Conservation (phyloP, 371 early-diverging fungal genomes). For the Actinomortierella ambigua region DNA sequence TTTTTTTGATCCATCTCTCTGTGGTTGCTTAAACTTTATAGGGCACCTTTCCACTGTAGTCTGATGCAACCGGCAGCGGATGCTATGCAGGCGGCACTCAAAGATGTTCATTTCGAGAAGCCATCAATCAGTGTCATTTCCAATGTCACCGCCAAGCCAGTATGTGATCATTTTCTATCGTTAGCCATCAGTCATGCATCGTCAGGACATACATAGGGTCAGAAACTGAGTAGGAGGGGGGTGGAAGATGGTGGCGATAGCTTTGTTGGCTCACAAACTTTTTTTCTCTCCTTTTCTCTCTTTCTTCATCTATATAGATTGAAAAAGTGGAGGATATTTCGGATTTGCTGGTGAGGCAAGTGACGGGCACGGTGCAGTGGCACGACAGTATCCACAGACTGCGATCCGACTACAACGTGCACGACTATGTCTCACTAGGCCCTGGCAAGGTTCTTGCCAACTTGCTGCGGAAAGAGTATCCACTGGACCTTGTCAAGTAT, state of each 20-base stretch:
- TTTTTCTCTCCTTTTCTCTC: not conserved
- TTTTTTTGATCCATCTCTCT: not conserved
- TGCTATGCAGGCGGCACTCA: constrained; percentile 74
- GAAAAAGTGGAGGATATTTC: constrained; percentile 65
- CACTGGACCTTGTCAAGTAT: constrained; percentile 70
- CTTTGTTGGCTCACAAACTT: too few species aligned
- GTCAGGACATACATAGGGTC: too few species aligned
- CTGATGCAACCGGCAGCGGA: constrained; percentile 88
- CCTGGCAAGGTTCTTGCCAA: constrained; percentile 91
- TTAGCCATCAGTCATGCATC: too few species aligned
- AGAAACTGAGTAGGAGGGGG: too few species aligned
- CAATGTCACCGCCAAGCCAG: constrained; percentile 89
- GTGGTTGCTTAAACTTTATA: constrained; percentile 13
- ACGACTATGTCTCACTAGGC: constrained; percentile 86
- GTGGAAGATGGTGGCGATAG: too few species aligned
- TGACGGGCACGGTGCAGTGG: constrained; percentile 91
- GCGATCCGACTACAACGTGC: constrained; percentile 75
- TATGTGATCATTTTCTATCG: constrained; percentile 47
- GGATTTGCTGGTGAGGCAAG: constrained; percentile 74
- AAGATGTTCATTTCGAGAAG: constrained; percentile 58
- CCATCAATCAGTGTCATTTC: constrained; percentile 87
- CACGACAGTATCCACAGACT: constrained; percentile 76
- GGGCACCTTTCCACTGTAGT: constrained; percentile 94
- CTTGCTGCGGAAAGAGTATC: constrained; percentile 86
- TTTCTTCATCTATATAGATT: constrained; percentile 23